Evolutionary conservation across 2,329 filamentous ascomycete genomes (phyloP).

Genomic region (Aspergillus nomiae): DNA sequence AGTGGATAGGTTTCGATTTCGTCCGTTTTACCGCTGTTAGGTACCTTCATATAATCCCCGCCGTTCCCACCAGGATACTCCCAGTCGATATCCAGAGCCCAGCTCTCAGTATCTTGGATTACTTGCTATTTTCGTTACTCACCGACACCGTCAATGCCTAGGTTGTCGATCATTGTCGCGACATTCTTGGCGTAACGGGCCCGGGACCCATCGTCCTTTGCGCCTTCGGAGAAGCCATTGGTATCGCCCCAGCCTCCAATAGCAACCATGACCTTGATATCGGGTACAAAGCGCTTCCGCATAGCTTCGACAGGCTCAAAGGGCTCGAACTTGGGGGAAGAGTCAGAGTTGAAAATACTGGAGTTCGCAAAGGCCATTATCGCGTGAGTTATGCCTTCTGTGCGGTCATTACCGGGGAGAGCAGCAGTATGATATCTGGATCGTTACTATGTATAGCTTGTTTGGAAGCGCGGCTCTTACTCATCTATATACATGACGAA

Average conservation of each 20-base stretch:
- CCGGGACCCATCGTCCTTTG: slow-evolving; percentile 54
- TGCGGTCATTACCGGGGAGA: slow-evolving; percentile 38
- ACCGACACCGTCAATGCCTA: slow-evolving; percentile 67
- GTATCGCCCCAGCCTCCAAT: slow-evolving; percentile 77
- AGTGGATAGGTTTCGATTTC: slow-evolving; percentile 66
- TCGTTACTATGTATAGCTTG: not conserved
- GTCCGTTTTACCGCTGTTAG: slow-evolving; percentile 60
- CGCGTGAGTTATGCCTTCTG: slow-evolving; percentile 55
- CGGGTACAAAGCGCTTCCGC: slow-evolving; percentile 54
- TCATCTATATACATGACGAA: slow-evolving; percentile 52
- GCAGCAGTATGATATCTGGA: slow-evolving; percentile 44
- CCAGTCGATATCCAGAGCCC: slow-evolving; percentile 64
- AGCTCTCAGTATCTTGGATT: too few species aligned
- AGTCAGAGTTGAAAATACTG: slow-evolving; percentile 51
- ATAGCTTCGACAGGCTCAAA: slow-evolving; percentile 57
- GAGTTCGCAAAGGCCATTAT: slow-evolving; percentile 59
- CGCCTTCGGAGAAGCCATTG: slow-evolving; percentile 61
- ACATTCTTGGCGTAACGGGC: slow-evolving; percentile 66
- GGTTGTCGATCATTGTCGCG: slow-evolving; percentile 61
- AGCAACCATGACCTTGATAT: slow-evolving; percentile 68
- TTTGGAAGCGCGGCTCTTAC: slow-evolving; percentile 29
- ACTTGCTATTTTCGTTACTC: too few species aligned
- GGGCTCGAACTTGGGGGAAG: slow-evolving; percentile 50
- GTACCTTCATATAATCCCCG: slow-evolving; percentile 64
- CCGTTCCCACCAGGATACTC: slow-evolving; percentile 66